phyloP scores from a whole-genome alignment of 1,139 yeast genomes.

The Candida frijolesensis region DNA sequence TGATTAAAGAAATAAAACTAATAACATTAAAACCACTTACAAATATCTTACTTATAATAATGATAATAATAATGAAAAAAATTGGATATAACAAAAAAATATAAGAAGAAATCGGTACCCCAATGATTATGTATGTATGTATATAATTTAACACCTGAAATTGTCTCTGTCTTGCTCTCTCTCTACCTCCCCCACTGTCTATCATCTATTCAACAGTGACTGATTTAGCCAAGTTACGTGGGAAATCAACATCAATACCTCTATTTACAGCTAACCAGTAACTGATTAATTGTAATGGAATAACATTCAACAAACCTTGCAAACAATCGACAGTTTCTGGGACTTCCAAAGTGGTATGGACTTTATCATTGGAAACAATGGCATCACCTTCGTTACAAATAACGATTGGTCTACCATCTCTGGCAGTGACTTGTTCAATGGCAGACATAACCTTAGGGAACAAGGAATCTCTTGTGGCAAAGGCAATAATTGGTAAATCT shows the following conservation, averaged over 20 bases:
- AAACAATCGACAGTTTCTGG: constrained; percentile 96
- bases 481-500: constrained; percentile 87
- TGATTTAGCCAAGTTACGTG: constrained; percentile 96
- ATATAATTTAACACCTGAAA: constrained; percentile 1
- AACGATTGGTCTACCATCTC: constrained; percentile 95
- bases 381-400: constrained; percentile 90
- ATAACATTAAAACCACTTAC: neutral
- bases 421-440: constrained; percentile 93
- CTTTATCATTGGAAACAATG: constrained; percentile 53
- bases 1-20: neutral
- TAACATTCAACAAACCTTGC: constrained; percentile 93
- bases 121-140: neutral
- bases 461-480: constrained; percentile 96
- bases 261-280: constrained; percentile 96
- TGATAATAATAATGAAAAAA: neutral
- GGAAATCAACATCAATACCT: constrained; percentile 98
- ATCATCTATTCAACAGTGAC: constrained; percentile 81
- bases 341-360: constrained; percentile 76
- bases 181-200: neutral
- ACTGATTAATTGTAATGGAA: constrained; percentile 94
- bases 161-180: neutral
- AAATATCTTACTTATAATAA: neutral
- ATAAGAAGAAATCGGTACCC: neutral
- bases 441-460: constrained; percentile 97
- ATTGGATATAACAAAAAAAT: neutral